Evolutionary conservation across 1,139 yeast genomes (phyloP).

Genomic region (Geotrichum histeridarum): DNA sequence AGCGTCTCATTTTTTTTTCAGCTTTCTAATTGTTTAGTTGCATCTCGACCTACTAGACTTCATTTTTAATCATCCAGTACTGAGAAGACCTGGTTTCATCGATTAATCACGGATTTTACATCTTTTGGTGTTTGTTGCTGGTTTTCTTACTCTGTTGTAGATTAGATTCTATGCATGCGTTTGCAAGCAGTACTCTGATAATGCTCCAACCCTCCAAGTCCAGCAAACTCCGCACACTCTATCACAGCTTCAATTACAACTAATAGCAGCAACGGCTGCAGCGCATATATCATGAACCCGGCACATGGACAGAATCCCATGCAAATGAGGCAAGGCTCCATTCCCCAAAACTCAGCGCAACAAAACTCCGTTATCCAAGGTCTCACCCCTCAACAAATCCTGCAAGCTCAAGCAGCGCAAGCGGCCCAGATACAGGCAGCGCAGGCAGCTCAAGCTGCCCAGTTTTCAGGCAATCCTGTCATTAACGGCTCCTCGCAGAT

Average conservation of each 20-base stretch:
- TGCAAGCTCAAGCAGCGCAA: conserved; percentile 6
- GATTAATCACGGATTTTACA: too few species aligned
- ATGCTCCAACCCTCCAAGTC: background rate
- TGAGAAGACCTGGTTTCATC: too few species aligned
- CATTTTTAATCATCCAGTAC: too few species aligned
- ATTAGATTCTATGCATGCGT: too few species aligned
- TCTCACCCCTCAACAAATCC: conserved; percentile 12
- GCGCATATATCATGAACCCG: conserved; percentile 1
- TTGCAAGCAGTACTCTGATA: background rate
- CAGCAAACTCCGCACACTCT: background rate
- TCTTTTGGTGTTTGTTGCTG: background rate
- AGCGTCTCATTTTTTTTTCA: too few species aligned
- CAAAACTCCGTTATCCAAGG: conserved; percentile 4
- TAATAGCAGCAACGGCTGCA: conserved; percentile 5
- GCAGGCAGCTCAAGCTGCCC: conserved; percentile 3
- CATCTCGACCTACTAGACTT: too few species aligned
- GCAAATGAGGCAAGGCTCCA: conserved; percentile 9
- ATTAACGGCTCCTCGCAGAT: conserved; percentile 7
- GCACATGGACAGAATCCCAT: conserved; percentile 8
- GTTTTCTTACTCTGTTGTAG: background rate
- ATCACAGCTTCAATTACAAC: background rate
- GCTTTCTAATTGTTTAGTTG: too few species aligned
- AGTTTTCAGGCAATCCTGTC: conserved; percentile 2
- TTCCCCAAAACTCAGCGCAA: background rate
- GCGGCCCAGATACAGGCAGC: conserved; percentile 4